Conservation (phyloP, 345 rosid species). For the Pugionium dolabratum region DNA sequence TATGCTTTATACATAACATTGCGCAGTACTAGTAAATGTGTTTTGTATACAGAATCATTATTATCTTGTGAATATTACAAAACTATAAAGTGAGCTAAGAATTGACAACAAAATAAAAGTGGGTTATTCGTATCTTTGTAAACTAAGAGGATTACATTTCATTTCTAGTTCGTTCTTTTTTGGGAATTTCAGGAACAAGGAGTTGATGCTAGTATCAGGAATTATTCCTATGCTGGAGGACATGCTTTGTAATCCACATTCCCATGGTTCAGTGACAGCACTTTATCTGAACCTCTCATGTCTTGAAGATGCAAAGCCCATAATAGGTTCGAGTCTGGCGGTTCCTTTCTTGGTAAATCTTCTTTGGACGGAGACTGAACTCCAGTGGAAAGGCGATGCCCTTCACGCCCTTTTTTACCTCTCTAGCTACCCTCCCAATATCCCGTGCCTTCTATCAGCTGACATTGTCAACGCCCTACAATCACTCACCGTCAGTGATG, state of each 20-base stretch:
- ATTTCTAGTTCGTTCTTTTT: not conserved
- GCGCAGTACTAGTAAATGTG: not conserved
- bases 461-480: constrained; percentile 69
- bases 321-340: constrained; percentile 76
- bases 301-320: constrained; percentile 69
- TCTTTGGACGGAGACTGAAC: constrained; percentile 58
- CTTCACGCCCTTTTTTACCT: constrained; percentile 87
- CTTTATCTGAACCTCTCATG: constrained; percentile 89
- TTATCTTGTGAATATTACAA: not conserved
- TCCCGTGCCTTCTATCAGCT: constrained; percentile 63
- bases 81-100: not conserved
- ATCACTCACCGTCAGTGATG: constrained; percentile 57
- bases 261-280: constrained; percentile 71
- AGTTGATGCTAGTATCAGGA: constrained; percentile 75
- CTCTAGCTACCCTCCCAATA: constrained; percentile 63
- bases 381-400: constrained; percentile 87
- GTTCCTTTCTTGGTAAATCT: constrained; percentile 70
- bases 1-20: not conserved
- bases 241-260: constrained; percentile 60
- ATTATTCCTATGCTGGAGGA: constrained; percentile 67
- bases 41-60: not conserved
- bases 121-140: not conserved
- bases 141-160: constrained; percentile 4
- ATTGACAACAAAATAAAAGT: not conserved
- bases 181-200: constrained; percentile 69